Evolutionary conservation across 2,329 filamentous ascomycete species (phyloP), one percentile per base, ranked within the genome.

Genomic region (Pseudogymnoascus sp.): DNA sequence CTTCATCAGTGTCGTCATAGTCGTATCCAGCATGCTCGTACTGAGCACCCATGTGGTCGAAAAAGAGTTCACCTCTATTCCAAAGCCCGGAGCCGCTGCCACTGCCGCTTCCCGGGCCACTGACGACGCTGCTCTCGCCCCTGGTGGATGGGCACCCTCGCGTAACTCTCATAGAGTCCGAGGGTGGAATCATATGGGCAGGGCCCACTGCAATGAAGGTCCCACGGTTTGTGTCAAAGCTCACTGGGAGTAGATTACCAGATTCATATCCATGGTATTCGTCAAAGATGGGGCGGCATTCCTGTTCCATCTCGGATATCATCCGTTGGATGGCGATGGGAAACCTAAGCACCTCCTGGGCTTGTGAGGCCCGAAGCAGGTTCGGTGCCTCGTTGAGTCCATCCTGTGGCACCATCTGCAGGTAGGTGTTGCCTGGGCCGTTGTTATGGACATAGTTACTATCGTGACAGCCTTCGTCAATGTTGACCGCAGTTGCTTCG

Each of bases 121-220:
- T 56, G 50, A 56, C 50, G n/a, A 56, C 50, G 26, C 50, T 56
- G 17, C 50, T 56, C 50, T 56, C 50, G 50, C 50, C 50, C 15
- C 50, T 56, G 29, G 50, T 56, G 2, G 50, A 56, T 33, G 50
- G 15, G 10, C 3, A 56, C 33, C 44, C 44, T 29, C 50, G 33
- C 5, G 50, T 56, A 56, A 19, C 50, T 56, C 50, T 56, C 50
- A 1, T 5, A n/a, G 50, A 56, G 33, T 33, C 50, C 26, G 50
- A 56, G 5, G 50, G 50, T 7, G 50, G 50, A 19, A 56, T 56
- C 13, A 56, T 19, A 33, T 56, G 50, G 29, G n/a, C 15, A 10
- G 50, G 50, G 26, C 50, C 50, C 26, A 56, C n/a, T 19, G 50
- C 10, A 21, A 56, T 56, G 17, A 56, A 56, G 21, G 50, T 13